phyloP scores from a whole-genome alignment of 139 green algal species.

The Auxenochlorella pyrenoidosa region DNA sequence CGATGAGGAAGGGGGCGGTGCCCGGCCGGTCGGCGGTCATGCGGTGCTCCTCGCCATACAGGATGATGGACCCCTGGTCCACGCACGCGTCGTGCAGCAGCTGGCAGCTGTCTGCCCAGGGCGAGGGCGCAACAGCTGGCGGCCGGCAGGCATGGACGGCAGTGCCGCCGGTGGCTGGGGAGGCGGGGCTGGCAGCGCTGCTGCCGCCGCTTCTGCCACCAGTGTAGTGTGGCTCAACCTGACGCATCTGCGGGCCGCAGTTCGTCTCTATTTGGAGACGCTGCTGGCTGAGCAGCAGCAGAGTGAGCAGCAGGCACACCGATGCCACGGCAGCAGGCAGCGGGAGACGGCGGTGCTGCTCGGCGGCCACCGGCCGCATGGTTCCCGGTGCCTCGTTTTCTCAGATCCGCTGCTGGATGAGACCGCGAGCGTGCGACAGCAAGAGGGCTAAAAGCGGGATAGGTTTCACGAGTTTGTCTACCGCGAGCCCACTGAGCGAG shows the following conservation, averaged over 20 bases:
- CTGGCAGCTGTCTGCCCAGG: slow-evolving; percentile 5
- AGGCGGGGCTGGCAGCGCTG: not conserved
- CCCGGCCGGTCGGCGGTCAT: not conserved
- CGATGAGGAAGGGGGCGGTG: not conserved
- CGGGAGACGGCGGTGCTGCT: too few relatives aligned
- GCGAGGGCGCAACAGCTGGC: not conserved
- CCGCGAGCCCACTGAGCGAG: too few relatives aligned
- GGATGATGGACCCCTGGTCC: slow-evolving; percentile 14
- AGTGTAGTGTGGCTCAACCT: not conserved
- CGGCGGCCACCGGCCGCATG: too few relatives aligned
- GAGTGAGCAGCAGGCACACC: not conserved
- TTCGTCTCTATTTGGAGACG: not conserved
- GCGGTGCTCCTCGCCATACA: slow-evolving; percentile 7
- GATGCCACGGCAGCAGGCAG: not conserved
- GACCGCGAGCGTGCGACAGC: too few relatives aligned
- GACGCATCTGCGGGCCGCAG: not conserved
- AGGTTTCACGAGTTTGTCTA: too few relatives aligned
- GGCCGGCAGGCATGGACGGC: not conserved
- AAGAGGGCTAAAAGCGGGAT: too few relatives aligned
- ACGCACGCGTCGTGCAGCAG: slow-evolving; percentile 10
- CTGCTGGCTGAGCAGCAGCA: not conserved
- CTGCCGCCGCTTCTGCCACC: not conserved
- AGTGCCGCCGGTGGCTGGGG: not conserved
- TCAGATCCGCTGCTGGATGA: too few relatives aligned
- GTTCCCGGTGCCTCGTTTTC: too few relatives aligned